Conservation (phyloP, 305 asterid genomes). For the Fraxinus velutina region DNA sequence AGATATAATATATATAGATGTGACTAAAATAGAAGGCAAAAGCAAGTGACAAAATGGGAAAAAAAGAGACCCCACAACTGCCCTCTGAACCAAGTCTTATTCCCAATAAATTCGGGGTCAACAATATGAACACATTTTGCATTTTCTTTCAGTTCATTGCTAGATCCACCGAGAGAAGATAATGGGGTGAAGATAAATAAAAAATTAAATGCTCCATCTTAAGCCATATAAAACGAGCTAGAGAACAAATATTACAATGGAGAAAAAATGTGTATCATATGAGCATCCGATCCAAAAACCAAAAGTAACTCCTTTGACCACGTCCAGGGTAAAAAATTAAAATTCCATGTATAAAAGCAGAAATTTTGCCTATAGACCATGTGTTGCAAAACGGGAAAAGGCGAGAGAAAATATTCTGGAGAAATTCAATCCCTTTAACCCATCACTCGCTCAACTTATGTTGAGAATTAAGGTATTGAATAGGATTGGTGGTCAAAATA, state of each 20-base stretch:
- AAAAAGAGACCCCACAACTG: background rate
- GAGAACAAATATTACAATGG: background rate
- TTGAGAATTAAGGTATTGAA: background rate
- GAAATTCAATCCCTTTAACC: background rate
- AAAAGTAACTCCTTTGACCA: background rate
- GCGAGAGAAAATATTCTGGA: background rate
- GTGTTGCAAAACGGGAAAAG: background rate
- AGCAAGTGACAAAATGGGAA: no score
- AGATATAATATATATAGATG: background rate
- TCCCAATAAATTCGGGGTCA: background rate
- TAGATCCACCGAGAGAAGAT: background rate
- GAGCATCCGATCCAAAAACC: background rate
- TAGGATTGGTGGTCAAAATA: background rate
- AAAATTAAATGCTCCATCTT: background rate
- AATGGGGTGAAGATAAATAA: background rate
- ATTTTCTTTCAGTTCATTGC: background rate
- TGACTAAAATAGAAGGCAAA: constrained; percentile 13
- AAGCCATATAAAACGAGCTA: background rate
- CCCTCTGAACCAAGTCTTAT: background rate
- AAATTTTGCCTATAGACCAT: background rate
- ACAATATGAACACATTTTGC: background rate
- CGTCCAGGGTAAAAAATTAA: background rate
- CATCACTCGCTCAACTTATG: background rate
- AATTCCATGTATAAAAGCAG: background rate
- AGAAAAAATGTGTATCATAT: background rate